Conservation (phyloP, 1,284 basidiomycete species). For the Fomitopsis betulina region DNA sequence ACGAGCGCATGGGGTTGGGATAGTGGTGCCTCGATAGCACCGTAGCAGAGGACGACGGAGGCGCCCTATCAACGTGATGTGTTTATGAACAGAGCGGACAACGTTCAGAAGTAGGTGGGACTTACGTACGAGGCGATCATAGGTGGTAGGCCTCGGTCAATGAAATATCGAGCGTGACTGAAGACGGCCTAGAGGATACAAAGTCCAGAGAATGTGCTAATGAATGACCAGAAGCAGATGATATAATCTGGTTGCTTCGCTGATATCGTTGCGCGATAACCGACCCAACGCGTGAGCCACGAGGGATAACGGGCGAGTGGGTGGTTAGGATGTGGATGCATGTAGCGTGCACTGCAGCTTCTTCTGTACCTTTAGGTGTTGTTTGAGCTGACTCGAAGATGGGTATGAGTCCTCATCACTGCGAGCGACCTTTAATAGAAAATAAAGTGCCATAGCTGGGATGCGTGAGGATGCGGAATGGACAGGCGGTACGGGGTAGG, state of each 20-base stretch:
- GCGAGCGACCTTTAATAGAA: no score
- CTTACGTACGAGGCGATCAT: conserved; percentile 47
- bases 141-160: conserved; percentile 41
- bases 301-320: conserved; percentile 33
- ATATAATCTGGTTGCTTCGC: conserved; percentile 35
- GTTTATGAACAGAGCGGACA: not conserved
- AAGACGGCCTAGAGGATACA: conserved; percentile 53
- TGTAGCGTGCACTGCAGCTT: not conserved
- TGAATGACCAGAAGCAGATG: conserved; percentile 40
- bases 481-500: no score
- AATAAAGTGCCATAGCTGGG: no score
- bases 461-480: no score
- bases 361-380: not conserved
- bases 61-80: conserved; percentile 39
- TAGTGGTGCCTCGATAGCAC: conserved; percentile 53
- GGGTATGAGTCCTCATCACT: no score
- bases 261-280: conserved; percentile 36
- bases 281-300: conserved; percentile 40
- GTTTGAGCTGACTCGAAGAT: no score
- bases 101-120: conserved; percentile 5
- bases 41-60: conserved; percentile 55
- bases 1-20: conserved; percentile 59
- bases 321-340: conserved; percentile 1
- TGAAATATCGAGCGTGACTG: conserved; percentile 43
- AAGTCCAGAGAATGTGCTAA: conserved; percentile 55